These are phyloP conservation scores for Xylaria intraflava DNA, from an alignment of 495 filamentous ascomycete genomes.

Conservation along the genomic window DNA sequence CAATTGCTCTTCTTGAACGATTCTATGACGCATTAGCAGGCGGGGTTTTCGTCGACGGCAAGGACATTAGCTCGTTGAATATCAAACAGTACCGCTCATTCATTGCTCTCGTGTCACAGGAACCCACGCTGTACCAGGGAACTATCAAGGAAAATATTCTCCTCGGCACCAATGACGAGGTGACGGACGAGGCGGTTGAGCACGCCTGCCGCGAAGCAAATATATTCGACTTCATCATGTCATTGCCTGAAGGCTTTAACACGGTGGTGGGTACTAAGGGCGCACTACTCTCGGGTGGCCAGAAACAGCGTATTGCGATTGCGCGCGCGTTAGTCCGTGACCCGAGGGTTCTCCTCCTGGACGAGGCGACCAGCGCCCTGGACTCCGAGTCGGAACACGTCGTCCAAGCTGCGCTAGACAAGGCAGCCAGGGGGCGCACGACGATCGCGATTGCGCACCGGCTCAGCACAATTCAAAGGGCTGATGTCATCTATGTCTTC, in stretches of 20 bases:
- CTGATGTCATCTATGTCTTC: conserved; percentile 79
- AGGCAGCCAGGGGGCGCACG: conserved; percentile 65
- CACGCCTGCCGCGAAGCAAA: conserved; percentile 82
- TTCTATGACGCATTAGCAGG: conserved; percentile 80
- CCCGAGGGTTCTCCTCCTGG: conserved; percentile 59
- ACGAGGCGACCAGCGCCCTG: conserved; percentile 76
- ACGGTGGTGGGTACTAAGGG: conserved; percentile 75
- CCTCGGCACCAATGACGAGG: conserved; percentile 54
- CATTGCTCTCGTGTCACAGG: conserved; percentile 77
- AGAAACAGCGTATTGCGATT: conserved; percentile 75
- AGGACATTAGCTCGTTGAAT: conserved; percentile 67
- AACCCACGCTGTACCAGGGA: conserved; percentile 81
- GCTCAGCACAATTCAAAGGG: conserved; percentile 73
- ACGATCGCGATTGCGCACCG: conserved; percentile 77
- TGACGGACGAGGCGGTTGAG: conserved; percentile 61
- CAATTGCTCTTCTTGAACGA: conserved; percentile 71
- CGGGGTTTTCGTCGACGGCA: conserved; percentile 64
- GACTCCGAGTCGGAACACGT: conserved; percentile 79
- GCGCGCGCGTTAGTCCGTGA: conserved; percentile 67
- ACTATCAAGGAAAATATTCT: conserved; percentile 79
- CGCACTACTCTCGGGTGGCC: conserved; percentile 70
- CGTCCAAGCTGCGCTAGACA: conserved; percentile 73
- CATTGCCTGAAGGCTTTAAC: conserved; percentile 58
- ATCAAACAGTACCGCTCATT: conserved; percentile 70
- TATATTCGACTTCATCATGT: conserved; percentile 81